Base-by-base conservation (phyloP, 2,329 filamentous ascomycete species). In the Ceratocystis lukuohia region DNA sequence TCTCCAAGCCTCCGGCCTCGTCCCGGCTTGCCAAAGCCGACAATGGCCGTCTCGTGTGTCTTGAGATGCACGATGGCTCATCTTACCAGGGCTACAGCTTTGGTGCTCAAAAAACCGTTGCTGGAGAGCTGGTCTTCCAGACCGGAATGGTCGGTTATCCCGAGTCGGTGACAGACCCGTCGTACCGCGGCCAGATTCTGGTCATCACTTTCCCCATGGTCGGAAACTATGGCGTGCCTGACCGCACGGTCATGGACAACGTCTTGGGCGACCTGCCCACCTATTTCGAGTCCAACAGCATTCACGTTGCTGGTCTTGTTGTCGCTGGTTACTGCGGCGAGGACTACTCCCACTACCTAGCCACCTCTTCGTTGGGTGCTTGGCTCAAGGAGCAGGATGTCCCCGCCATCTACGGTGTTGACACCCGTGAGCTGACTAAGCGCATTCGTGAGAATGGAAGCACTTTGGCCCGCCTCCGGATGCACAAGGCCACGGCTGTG, bases 121-220 rank as follows among this genome's bases (percentile, higher is more conserved):
- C 93, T 71, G 94, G 94, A 76, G 94, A 99, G 82, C 82, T 99
- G 75, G 94, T 99, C 78, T 99, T 99, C 80, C 93, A 97, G 83
- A 99, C 94, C 67, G 94, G 94, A 77, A 96, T 97, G 92, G 94
- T 97, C 72, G 94, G 94, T 74, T 99, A 99, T 76, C 92, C 94
- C 53, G 94, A 99, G 81, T 95, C 88, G 61, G 82, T 94, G 72
- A 93, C 89, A 69, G 89, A 94, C 74, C 89, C 89, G 71, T 93
- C 89, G 62, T 93, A 94, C 77, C 87, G 88, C 62, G 89, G 89
- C 69, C 93, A 99, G 79, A 96, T 99, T 72, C 83, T 99, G 72
- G 92, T 97, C 77, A 86, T 97, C 73, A 99, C 93, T 65, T 96
- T 96, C 76, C 94, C 93, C 68, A 82, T 97, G 48, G 88, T 96